Percentiles rank a stretch among this genome's conserved stretches.
Conservation (phyloP, 352 stramenopile species). For the Phytopythium vexans region DNA sequence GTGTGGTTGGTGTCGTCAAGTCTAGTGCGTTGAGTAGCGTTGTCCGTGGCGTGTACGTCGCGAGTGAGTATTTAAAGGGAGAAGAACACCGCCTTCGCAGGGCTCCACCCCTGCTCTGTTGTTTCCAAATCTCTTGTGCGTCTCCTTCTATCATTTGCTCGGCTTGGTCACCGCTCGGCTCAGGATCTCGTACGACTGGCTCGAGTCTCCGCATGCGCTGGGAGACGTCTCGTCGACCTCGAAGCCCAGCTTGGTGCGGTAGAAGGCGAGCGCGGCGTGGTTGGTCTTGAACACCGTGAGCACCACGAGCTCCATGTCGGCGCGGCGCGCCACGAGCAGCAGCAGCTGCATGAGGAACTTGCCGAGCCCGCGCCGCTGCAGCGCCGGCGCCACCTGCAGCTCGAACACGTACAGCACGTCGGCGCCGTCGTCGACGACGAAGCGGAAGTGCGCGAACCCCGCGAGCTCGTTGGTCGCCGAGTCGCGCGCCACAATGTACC, state of each 20-base stretch:
- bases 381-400: slow-evolving; percentile 76
- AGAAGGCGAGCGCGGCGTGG: slow-evolving; percentile 85
- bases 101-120: neutral
- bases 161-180: slow-evolving; percentile 17
- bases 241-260: slow-evolving; percentile 85
- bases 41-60: no score
- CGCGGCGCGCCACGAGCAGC: slow-evolving; percentile 71
- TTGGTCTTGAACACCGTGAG: slow-evolving; percentile 95
- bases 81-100: neutral
- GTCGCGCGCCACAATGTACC: slow-evolving; percentile 76
- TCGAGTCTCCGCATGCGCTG: slow-evolving; percentile 63
- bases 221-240: slow-evolving; percentile 89
- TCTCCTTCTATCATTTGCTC: neutral
- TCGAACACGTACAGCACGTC: slow-evolving; percentile 93
- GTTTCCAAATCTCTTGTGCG: neutral
- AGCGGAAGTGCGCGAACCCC: slow-evolving; percentile 91
- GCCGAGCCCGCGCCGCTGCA: slow-evolving; percentile 80
- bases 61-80: slow-evolving; percentile 7
- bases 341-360: slow-evolving; percentile 91
- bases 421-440: slow-evolving; percentile 90
- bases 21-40: no score
- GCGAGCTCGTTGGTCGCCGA: slow-evolving; percentile 27
- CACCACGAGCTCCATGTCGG: slow-evolving; percentile 88
- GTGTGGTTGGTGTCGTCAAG: slow-evolving; percentile 1
- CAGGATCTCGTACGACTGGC: slow-evolving; percentile 84